A percentile compares a stretch with the other conserved stretches of the same genome.
phyloP scores from a whole-genome alignment of 495 filamentous ascomycete species.

The Aspergillus nidulans region DNA sequence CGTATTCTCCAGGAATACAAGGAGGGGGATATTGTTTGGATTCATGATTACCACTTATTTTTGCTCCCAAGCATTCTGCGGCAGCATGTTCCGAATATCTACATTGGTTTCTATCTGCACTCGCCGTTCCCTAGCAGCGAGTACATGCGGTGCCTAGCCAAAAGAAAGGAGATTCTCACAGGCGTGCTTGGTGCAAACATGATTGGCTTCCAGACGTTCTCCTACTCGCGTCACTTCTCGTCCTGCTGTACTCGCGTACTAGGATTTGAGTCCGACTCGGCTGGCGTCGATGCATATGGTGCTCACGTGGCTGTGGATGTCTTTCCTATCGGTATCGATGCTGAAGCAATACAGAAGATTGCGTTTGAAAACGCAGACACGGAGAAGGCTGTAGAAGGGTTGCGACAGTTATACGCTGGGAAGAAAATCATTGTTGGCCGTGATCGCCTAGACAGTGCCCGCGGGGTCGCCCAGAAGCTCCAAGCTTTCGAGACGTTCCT shows the following conservation, averaged over 20 bases:
- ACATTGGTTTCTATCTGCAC: conserved; percentile 88
- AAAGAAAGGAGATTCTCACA: conserved; percentile 80
- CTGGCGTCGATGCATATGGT: conserved; percentile 83
- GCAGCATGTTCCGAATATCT: conserved; percentile 75
- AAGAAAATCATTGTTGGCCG: conserved; percentile 94
- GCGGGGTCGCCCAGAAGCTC: conserved; percentile 87
- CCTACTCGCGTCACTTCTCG: conserved; percentile 86
- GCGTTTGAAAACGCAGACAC: conserved; percentile 66
- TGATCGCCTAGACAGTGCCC: conserved; percentile 82
- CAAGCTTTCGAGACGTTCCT: conserved; percentile 90
- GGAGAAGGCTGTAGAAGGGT: conserved; percentile 57
- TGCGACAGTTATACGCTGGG: conserved; percentile 69
- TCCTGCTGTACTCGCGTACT: conserved; percentile 88
- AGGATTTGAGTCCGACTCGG: conserved; percentile 72
- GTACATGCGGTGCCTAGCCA: conserved; percentile 79
- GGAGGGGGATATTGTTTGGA: conserved; percentile 82
- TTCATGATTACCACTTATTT: conserved; percentile 90
- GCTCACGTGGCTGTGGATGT: conserved; percentile 82
- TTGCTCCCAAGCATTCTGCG: conserved; percentile 80
- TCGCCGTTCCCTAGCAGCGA: conserved; percentile 92
- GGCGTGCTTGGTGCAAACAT: conserved; percentile 86
- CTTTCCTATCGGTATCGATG: conserved; percentile 88
- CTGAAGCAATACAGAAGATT: conserved; percentile 59
- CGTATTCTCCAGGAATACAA: conserved; percentile 80
- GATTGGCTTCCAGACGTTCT: conserved; percentile 88